Conservation (phyloP, 768 basidiomycete genomes). For the Russula earlei region DNA sequence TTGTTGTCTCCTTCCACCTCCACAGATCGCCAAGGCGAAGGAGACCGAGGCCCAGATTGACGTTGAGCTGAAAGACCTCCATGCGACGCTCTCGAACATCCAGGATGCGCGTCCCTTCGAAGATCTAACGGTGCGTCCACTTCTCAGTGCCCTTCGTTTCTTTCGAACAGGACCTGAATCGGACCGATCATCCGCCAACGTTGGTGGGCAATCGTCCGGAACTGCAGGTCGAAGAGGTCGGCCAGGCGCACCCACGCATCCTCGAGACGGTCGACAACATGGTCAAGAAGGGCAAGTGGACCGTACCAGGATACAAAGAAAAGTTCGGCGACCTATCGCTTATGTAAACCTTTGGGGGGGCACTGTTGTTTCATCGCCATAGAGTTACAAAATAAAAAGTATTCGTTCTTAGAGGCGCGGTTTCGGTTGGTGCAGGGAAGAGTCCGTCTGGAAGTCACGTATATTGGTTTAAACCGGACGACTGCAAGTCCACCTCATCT, state of each 20-base stretch:
- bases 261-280: slow-evolving; percentile 85
- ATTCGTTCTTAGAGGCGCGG: no score
- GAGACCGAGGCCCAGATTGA: slow-evolving; percentile 88
- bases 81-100: slow-evolving; percentile 91
- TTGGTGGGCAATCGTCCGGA: no score
- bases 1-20: no score
- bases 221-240: slow-evolving; percentile 84
- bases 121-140: slow-evolving; percentile 72
- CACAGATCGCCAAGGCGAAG: slow-evolving; percentile 77
- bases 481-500: no score
- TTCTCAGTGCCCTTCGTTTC: no score
- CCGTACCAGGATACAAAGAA: slow-evolving; percentile 94
- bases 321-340: slow-evolving; percentile 93
- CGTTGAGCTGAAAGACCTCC: slow-evolving; percentile 81
- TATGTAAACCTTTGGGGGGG: slow-evolving; percentile 44
- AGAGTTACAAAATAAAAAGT: slow-evolving; percentile 4
- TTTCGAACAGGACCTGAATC: background rate
- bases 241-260: slow-evolving; percentile 87
- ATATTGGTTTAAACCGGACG: no score
- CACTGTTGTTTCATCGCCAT: background rate
- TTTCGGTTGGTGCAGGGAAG: no score
- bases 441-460: no score
- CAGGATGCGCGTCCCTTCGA: slow-evolving; percentile 96
- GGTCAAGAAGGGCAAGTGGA: slow-evolving; percentile 98
- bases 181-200: background rate